Percentiles rank a stretch among this genome's conserved stretches.
phyloP scores from a whole-genome alignment of 2,329 filamentous ascomycete genomes.

The Myriosclerotinia curreyana region DNA sequence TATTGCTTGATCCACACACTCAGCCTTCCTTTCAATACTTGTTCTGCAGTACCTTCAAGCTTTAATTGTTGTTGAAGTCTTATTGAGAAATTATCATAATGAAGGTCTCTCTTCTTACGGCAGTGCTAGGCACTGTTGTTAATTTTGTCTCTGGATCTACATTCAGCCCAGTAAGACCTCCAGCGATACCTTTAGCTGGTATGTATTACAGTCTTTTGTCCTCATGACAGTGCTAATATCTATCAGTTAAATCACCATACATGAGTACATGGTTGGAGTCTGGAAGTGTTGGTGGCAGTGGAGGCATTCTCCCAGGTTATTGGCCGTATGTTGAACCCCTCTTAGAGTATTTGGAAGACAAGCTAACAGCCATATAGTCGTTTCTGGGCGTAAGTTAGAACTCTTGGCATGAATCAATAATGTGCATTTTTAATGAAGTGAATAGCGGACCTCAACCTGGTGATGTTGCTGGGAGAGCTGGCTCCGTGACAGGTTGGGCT shows the following conservation, averaged over 20 bases:
- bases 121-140: constrained; percentile 18
- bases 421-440: background rate
- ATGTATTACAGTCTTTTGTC: background rate
- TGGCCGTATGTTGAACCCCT: constrained; percentile 30
- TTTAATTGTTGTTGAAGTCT: background rate
- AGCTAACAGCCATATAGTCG: constrained; percentile 30
- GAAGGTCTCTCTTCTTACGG: constrained; percentile 24
- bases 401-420: background rate
- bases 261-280: constrained; percentile 69
- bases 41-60: background rate
- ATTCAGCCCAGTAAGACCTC: constrained; percentile 63
- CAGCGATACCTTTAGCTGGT: constrained; percentile 66
- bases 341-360: background rate
- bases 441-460: constrained; percentile 33
- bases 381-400: constrained; percentile 35
- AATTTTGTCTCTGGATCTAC: constrained; percentile 44
- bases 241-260: constrained; percentile 63
- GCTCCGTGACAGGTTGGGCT: constrained; percentile 60
- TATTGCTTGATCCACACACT: background rate
- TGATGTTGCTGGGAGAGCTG: constrained; percentile 41
- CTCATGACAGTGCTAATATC: background rate
- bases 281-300: constrained; percentile 58
- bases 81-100: constrained; percentile 19
- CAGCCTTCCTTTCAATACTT: background rate
- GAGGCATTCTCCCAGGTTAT: constrained; percentile 62